A percentile compares a stretch with the other conserved stretches of the same genome.
Evolutionary conservation across 305 asterid species (phyloP).

Genomic region (Rubia tinctorum): DNA sequence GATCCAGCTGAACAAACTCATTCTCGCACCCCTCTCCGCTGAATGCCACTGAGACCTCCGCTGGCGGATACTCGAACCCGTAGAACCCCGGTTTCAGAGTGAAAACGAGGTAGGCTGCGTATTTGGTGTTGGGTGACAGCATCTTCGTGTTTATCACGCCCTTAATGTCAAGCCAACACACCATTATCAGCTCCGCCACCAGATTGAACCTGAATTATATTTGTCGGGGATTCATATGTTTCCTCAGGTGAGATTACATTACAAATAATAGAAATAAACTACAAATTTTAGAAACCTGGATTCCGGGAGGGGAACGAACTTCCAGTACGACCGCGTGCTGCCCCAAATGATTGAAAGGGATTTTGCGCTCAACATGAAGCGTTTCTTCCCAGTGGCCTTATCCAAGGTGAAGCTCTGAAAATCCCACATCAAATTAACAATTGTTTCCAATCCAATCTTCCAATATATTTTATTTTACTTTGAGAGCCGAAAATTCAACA

Average conservation of each 20-base stretch:
- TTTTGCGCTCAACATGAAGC: conserved; percentile 69
- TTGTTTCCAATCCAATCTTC: neutral
- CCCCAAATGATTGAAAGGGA: conserved; percentile 51
- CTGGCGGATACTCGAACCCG: conserved; percentile 49
- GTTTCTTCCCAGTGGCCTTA: conserved; percentile 67
- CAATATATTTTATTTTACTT: no score
- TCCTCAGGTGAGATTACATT: neutral
- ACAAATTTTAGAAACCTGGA: conserved; percentile 45
- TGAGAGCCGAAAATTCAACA: no score
- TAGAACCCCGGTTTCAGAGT: conserved; percentile 19
- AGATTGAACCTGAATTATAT: conserved; percentile 47
- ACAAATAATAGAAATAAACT: neutral
- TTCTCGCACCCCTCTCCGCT: conserved; percentile 38
- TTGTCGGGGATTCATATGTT: neutral
- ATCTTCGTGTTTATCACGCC: conserved; percentile 39
- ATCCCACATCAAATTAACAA: neutral
- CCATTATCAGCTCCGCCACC: conserved; percentile 73
- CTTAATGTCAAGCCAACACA: conserved; percentile 74
- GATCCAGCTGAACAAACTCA: conserved; percentile 39
- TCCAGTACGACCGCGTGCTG: conserved; percentile 55
- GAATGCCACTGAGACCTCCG: conserved; percentile 36
- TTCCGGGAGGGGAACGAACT: conserved; percentile 39
- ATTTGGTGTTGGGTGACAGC: conserved; percentile 57
- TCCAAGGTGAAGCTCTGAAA: conserved; percentile 42
- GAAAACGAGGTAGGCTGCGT: conserved; percentile 77